Conservation (phyloP, 768 basidiomycete genomes). For the Leccinum ochraceum region DNA sequence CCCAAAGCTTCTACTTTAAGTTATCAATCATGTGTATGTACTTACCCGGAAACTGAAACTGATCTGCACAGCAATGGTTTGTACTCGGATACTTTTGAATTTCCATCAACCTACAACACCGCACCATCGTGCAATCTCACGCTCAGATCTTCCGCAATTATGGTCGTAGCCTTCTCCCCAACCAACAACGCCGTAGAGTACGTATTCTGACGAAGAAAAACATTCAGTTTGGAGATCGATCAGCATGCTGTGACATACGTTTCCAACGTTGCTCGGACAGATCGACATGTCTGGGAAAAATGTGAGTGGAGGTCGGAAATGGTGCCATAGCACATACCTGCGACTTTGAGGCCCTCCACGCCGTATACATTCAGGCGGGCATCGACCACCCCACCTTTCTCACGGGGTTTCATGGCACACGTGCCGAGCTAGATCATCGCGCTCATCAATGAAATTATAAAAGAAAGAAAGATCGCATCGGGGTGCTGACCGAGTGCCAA, state of each 20-base stretch:
- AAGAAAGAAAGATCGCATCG: background rate
- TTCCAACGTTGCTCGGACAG: conserved; percentile 11
- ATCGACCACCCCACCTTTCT: conserved; percentile 14
- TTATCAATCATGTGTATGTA: conserved; percentile 27
- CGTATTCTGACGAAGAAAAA: background rate
- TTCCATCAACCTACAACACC: background rate
- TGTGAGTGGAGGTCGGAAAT: background rate
- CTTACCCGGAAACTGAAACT: too few species aligned
- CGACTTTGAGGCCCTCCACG: conserved; percentile 15
- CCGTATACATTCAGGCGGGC: conserved; percentile 18
- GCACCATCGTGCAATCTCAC: background rate
- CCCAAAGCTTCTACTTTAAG: too few species aligned
- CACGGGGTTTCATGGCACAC: conserved; percentile 58
- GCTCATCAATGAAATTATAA: background rate
- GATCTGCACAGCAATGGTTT: too few species aligned
- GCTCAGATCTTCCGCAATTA: background rate
- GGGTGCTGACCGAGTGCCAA: conserved; percentile 1
- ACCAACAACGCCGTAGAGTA: background rate
- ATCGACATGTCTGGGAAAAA: conserved; percentile 6
- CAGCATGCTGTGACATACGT: background rate
- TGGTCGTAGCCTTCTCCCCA: background rate
- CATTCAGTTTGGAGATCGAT: background rate
- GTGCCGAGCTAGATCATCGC: conserved; percentile 37
- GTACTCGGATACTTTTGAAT: too few species aligned
- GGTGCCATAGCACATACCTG: conserved; percentile 8